Conservation (phyloP, 768 basidiomycete genomes). For the Termitomyces sp. region DNA sequence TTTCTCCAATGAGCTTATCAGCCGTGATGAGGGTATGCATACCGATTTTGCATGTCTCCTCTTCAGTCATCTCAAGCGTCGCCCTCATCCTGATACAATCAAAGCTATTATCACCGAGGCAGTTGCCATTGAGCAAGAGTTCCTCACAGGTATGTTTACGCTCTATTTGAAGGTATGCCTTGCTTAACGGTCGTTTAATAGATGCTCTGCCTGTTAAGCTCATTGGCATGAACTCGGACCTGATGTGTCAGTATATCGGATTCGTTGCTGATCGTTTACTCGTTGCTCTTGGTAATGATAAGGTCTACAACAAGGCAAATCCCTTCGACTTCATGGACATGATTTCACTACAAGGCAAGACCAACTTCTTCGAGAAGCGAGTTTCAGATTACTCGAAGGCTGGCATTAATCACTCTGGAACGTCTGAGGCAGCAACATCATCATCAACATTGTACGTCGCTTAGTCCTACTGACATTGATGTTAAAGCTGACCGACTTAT, state of each 20-base stretch:
- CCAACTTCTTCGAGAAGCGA: conserved; percentile 95
- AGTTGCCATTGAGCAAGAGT: conserved; percentile 82
- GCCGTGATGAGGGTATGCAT: conserved; percentile 93
- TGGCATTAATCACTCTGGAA: conserved; percentile 38
- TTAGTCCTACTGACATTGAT: background rate
- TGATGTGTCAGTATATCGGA: conserved; percentile 93
- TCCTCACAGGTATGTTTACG: conserved; percentile 57
- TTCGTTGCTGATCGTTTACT: conserved; percentile 90
- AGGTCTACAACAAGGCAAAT: conserved; percentile 71
- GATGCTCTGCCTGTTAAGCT: conserved; percentile 82
- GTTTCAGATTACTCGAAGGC: conserved; percentile 83
- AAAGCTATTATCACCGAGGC: conserved; percentile 72
- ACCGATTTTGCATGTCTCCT: conserved; percentile 94
- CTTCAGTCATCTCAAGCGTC: conserved; percentile 75
- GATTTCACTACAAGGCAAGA: conserved; percentile 94
- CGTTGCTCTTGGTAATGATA: conserved; percentile 80
- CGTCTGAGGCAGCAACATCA: conserved; percentile 7
- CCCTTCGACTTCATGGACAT: conserved; percentile 95
- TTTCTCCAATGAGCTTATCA: conserved; percentile 96
- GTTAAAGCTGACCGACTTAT: background rate
- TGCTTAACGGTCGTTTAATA: conserved; percentile 16
- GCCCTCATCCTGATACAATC: conserved; percentile 79
- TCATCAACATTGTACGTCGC: conserved; percentile 10
- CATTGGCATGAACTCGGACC: conserved; percentile 86
- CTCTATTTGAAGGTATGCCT: too few species aligned